These are phyloP conservation scores for Tricladium varicosporioides DNA, from an alignment of 2,329 filamentous ascomycete species.

Conservation along the genomic window DNA sequence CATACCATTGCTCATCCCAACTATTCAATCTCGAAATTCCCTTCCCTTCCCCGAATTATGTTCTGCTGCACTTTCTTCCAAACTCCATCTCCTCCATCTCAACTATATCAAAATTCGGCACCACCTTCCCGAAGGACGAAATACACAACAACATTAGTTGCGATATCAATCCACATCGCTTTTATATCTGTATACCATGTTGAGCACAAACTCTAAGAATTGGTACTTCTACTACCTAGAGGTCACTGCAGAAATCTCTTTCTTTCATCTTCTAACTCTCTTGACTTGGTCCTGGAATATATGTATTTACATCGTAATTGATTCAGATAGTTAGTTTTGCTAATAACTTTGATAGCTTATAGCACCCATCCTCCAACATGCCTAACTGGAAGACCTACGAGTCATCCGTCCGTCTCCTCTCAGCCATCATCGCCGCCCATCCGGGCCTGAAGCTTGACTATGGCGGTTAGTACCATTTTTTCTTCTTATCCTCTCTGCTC, in stretches of 20 bases:
- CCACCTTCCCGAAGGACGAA: too few species aligned
- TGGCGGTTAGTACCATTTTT: conserved; percentile 49
- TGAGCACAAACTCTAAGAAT: too few species aligned
- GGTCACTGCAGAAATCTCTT: too few species aligned
- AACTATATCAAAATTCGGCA: too few species aligned
- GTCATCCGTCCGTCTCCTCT: conserved; percentile 56
- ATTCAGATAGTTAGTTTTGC: neutral
- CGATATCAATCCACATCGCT: too few species aligned
- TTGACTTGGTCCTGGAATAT: too few species aligned
- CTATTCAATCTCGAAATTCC: neutral
- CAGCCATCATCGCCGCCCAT: conserved; percentile 58
- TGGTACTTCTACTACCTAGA: too few species aligned
- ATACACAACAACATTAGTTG: too few species aligned
- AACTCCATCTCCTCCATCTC: too few species aligned
- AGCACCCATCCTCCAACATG: conserved; percentile 37
- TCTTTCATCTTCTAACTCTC: too few species aligned
- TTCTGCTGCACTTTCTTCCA: neutral
- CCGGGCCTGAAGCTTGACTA: conserved; percentile 56
- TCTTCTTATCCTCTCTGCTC: conserved; percentile 5
- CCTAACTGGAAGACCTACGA: conserved; percentile 61
- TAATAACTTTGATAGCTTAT: neutral
- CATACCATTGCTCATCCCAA: neutral
- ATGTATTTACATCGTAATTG: too few species aligned
- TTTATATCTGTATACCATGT: too few species aligned
- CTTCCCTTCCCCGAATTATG: neutral